phyloP scores from a whole-genome alignment of 2,329 filamentous ascomycete species.

The Colletotrichum karsti region DNA sequence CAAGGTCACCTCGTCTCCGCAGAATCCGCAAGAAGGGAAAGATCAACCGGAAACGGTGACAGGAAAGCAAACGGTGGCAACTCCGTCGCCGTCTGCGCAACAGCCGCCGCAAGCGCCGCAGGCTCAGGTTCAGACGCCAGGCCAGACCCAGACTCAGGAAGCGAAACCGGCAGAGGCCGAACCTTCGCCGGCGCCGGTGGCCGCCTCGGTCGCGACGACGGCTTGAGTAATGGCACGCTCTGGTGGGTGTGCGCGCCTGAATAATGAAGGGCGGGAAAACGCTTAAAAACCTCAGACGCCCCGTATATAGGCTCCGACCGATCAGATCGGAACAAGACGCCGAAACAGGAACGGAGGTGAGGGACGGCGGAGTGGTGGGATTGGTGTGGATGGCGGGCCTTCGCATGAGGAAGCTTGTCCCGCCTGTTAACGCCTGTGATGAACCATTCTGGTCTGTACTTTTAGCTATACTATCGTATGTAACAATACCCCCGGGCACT shows the following conservation, averaged over 20 bases:
- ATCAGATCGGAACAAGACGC: conserved; percentile 11
- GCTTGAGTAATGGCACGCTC: conserved; percentile 14
- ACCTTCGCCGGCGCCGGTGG: not conserved
- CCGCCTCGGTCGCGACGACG: not conserved
- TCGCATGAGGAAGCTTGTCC: not conserved
- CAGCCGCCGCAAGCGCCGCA: not conserved
- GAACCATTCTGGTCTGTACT: not conserved
- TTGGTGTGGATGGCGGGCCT: not conserved
- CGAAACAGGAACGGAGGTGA: conserved; percentile 13
- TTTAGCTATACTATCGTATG: conserved; percentile 2
- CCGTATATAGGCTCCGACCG: conserved; percentile 14
- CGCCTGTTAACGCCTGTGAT: not conserved
- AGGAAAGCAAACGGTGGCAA: conserved; percentile 5
- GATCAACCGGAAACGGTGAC: not conserved
- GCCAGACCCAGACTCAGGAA: not conserved
- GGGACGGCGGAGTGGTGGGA: not conserved
- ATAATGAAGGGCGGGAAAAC: not conserved
- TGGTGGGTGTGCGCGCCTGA: not conserved
- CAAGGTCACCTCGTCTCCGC: conserved; percentile 19
- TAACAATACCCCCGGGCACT: conserved; percentile 7
- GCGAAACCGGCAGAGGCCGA: conserved; percentile 11
- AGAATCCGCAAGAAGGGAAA: not conserved
- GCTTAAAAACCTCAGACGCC: not conserved
- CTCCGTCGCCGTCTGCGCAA: conserved; percentile 6
- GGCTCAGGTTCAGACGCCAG: not conserved